phyloP scores from a whole-genome alignment of 495 filamentous ascomycete species.

The Aspergillus leporis region DNA sequence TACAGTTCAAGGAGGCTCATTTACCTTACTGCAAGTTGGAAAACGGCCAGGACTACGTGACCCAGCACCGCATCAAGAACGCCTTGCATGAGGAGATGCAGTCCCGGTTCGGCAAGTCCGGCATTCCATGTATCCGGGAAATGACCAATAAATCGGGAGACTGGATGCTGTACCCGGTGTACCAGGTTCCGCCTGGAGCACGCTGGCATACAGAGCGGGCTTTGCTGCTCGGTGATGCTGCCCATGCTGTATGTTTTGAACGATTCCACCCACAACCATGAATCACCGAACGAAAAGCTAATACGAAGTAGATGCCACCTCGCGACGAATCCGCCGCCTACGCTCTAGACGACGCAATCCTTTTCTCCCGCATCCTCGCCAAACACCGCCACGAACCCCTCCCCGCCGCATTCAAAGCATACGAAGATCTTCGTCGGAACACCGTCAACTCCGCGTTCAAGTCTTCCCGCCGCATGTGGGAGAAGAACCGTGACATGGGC shows the following conservation, averaged over 20 bases:
- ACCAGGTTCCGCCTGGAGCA: constrained; percentile 51
- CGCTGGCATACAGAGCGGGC: constrained; percentile 51
- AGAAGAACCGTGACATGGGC: constrained; percentile 43
- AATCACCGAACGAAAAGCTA: constrained; percentile 9
- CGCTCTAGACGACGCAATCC: constrained; percentile 61
- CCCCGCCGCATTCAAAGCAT: constrained; percentile 48
- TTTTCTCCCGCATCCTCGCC: constrained; percentile 52
- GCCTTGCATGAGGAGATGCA: constrained; percentile 44
- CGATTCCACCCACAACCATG: too few species aligned
- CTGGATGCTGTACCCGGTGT: constrained; percentile 62
- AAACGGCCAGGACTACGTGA: constrained; percentile 50
- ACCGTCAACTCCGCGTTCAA: constrained; percentile 55
- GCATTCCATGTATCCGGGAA: constrained; percentile 49
- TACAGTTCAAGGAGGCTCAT: constrained; percentile 48
- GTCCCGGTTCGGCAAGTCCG: constrained; percentile 44
- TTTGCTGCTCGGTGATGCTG: constrained; percentile 57
- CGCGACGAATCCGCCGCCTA: constrained; percentile 62
- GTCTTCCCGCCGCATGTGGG: constrained; percentile 48
- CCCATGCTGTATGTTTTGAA: constrained; percentile 54
- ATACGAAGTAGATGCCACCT: constrained; percentile 54
- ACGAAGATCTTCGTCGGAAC: constrained; percentile 49
- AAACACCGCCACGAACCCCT: constrained; percentile 38
- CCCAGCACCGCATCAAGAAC: constrained; percentile 39
- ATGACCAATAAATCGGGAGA: constrained; percentile 48
- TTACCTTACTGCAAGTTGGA: constrained; percentile 31